phyloP scores from a whole-genome alignment of 202 grass and related monocot genomes.

The Panicum hallii region DNA sequence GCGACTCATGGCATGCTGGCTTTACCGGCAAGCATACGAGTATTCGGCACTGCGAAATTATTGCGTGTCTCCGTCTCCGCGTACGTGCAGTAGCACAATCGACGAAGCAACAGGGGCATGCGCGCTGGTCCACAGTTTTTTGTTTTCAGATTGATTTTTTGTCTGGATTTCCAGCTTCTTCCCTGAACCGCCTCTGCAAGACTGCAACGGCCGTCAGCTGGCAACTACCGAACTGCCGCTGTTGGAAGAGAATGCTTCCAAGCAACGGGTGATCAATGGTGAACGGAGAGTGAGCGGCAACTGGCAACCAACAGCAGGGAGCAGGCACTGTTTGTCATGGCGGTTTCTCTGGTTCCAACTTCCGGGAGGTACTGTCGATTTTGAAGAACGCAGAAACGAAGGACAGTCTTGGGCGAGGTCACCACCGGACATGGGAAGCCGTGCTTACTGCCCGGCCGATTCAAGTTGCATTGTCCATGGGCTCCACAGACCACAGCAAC shows the following conservation, averaged over 20 bases:
- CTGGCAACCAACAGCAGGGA: neutral
- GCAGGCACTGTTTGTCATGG: neutral
- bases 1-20: slow-evolving; percentile 29
- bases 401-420: neutral
- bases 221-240: slow-evolving; percentile 22
- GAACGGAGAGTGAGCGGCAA: neutral
- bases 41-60: slow-evolving; percentile 25
- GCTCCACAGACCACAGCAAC: neutral
- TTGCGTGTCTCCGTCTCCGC: slow-evolving; percentile 28
- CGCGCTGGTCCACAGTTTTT: neutral
- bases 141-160: neutral
- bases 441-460: slow-evolving; percentile 29
- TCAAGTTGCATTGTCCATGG: neutral
- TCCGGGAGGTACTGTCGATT: neutral
- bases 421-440: neutral
- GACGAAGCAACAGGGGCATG: slow-evolving; percentile 15
- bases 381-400: neutral
- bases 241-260: slow-evolving; percentile 38
- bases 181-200: neutral
- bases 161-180: neutral
- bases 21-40: slow-evolving; percentile 17
- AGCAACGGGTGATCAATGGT: slow-evolving; percentile 23
- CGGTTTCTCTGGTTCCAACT: neutral
- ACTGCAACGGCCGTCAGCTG: slow-evolving; percentile 23
- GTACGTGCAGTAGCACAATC: neutral